Conservation (phyloP, 257 asterid genomes). For the Solanum stenotomum region DNA sequence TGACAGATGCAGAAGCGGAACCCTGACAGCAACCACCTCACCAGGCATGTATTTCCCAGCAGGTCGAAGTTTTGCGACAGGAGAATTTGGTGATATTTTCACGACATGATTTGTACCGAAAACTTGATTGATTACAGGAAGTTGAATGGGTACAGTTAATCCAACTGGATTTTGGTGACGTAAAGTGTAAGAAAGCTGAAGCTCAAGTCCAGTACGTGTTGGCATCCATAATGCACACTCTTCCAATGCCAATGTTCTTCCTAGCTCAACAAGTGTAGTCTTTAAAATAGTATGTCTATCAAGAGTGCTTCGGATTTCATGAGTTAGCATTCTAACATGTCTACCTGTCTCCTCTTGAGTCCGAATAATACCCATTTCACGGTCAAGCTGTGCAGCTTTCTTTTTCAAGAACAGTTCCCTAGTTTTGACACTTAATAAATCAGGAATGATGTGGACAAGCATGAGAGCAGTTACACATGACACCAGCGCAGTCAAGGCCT, state of each 20-base stretch:
- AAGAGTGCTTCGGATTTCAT: conserved; percentile 97
- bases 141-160: conserved; percentile 79
- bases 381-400: conserved; percentile 87
- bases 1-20: conserved; percentile 76
- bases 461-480: conserved; percentile 93
- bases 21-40: conserved; percentile 95
- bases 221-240: conserved; percentile 99
- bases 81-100: conserved; percentile 74
- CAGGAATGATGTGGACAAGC: conserved; percentile 95
- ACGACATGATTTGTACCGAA: conserved; percentile 68
- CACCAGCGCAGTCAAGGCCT: conserved; percentile 76
- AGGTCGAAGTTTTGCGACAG: conserved; percentile 79
- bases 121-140: conserved; percentile 69
- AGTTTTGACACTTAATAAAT: conserved; percentile 87
- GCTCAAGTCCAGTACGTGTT: conserved; percentile 80
- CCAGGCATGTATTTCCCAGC: conserved; percentile 83
- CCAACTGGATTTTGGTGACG: conserved; percentile 89
- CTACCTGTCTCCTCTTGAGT: conserved; percentile 98
- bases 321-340: conserved; percentile 97
- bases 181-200: conserved; percentile 91
- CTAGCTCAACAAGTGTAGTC: conserved; percentile 93
- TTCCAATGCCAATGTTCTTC: conserved; percentile 78
- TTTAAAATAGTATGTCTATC: conserved; percentile 90
- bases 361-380: conserved; percentile 95
- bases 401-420: conserved; percentile 85